phyloP scores from a whole-genome alignment of 352 stramenopile species.

The Phytophthora pistaciae region DNA sequence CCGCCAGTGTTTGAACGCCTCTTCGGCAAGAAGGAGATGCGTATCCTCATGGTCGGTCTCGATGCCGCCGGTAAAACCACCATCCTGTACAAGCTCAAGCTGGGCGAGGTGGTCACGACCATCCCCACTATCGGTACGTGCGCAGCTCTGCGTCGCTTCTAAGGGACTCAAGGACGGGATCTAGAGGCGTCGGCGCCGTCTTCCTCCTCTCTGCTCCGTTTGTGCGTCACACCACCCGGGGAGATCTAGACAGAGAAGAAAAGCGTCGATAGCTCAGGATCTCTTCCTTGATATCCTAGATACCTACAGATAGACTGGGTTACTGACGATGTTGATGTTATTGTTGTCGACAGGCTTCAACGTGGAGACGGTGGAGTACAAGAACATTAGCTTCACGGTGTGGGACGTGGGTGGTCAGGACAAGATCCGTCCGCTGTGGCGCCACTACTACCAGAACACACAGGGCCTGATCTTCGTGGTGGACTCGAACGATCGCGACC shows the following conservation, averaged over 20 bases:
- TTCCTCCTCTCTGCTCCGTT: neutral
- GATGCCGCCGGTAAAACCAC: slow-evolving; percentile 99
- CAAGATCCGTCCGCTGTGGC: slow-evolving; percentile 98
- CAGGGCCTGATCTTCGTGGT: slow-evolving; percentile 99
- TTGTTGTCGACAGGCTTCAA: slow-evolving; percentile 92
- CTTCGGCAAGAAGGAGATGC: slow-evolving; percentile 99
- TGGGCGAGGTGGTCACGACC: slow-evolving; percentile 96
- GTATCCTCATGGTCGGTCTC: slow-evolving; percentile 99
- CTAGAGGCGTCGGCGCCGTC: neutral
- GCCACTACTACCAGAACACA: slow-evolving; percentile 99
- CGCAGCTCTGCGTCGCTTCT: slow-evolving; percentile 52
- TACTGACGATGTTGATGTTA: slow-evolving; percentile 11
- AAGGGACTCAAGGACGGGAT: neutral
- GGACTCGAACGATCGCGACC: slow-evolving; percentile 98
- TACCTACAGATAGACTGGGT: neutral
- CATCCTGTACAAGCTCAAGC: slow-evolving; percentile 97
- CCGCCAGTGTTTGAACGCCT: slow-evolving; percentile 99
- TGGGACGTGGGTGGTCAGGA: slow-evolving; percentile 99
- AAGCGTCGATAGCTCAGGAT: neutral
- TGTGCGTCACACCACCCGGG: too few relatives aligned
- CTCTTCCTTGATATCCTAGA: neutral
- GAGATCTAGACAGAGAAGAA: neutral
- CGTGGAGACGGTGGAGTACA: slow-evolving; percentile 99
- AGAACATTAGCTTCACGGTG: slow-evolving; percentile 99
- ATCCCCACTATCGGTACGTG: slow-evolving; percentile 97